Evolutionary conservation across 306 rosid genomes (phyloP).

Genomic region (Morella rubra): DNA sequence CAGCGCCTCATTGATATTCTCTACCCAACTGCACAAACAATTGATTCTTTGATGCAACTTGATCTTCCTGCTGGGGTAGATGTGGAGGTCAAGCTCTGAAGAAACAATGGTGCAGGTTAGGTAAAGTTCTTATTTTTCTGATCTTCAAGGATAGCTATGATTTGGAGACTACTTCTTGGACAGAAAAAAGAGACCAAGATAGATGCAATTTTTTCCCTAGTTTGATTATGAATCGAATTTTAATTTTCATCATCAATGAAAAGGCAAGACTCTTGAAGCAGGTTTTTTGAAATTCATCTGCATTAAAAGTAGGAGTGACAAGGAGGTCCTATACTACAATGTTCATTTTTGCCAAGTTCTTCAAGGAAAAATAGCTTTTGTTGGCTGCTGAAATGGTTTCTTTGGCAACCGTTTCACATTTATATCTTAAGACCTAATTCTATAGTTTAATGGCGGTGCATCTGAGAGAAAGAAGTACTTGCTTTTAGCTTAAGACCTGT

Average conservation of each 20-base stretch:
- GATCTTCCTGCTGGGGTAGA: slow-evolving; percentile 99
- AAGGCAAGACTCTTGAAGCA: background rate
- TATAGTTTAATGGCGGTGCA: background rate
- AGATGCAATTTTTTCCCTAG: background rate
- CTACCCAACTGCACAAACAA: slow-evolving; percentile 94
- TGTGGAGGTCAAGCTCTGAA: slow-evolving; percentile 93
- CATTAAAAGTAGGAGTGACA: background rate
- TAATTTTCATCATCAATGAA: background rate
- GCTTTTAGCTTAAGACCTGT: too few relatives aligned
- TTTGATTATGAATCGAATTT: background rate
- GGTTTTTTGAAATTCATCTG: background rate
- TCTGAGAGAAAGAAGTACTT: background rate
- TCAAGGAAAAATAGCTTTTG: background rate
- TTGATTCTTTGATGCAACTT: slow-evolving; percentile 91
- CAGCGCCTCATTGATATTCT: slow-evolving; percentile 93
- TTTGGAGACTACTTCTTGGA: background rate
- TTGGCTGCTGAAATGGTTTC: background rate
- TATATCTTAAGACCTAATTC: background rate
- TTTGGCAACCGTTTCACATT: background rate
- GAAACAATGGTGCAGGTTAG: slow-evolving; percentile 23
- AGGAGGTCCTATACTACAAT: background rate
- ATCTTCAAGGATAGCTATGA: background rate
- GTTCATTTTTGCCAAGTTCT: background rate
- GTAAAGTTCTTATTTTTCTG: slow-evolving; percentile 25
- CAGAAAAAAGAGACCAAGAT: background rate